Base-by-base conservation (phyloP, 768 basidiomycete genomes). In the Calocybe gangraenosa region DNA sequence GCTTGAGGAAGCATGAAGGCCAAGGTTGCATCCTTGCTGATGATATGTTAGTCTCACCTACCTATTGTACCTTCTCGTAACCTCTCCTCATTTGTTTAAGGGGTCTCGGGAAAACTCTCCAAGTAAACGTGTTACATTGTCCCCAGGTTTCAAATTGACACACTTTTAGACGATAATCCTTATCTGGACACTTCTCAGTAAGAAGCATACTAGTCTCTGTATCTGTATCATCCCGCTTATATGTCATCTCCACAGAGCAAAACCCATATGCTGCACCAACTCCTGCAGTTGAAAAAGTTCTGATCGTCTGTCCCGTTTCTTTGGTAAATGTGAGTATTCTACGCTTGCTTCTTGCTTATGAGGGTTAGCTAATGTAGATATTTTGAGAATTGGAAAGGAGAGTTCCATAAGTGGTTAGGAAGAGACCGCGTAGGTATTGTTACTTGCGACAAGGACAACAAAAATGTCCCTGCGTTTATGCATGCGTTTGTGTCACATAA, bases 51-150 rank as follows among this genome's bases (percentile, higher is more conserved):
- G 6, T 37, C n/a, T 14, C 6, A 28, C 11, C 6, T 28, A 11
- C 5, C 6, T 5, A 6, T 28, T 5, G 38, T 25, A 20, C 42
- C 23, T 32, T 34, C 21, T 15, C 32, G 2, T 10, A 9, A 19
- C 1, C 11, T 13, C 18, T 42, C 21, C 47, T 60, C 15, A 55
- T 38, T 36, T 48, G 44, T 25, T 48, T 28, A 15, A 71, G 94
- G 94, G 95, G 95, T 40, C 78, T 99, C 40, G 96, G 96, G n/a
- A 99, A 99, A 70, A 96, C 93, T 1, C 65, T 92, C 7, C 89
- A 91, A 71, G 87, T 78, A 37, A 42, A 18, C 3, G 48, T 17
- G n/a, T 14, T 7, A 10, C 32, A 33, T 7, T 7, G 22, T 7
- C 23, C 15, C 22, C 7, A 18, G 39, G 3, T 32, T 25, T 33